These are phyloP conservation scores for Wallacemonas collosoma DNA, from an alignment of 208 protist species.

Conservation along the genomic window DNA sequence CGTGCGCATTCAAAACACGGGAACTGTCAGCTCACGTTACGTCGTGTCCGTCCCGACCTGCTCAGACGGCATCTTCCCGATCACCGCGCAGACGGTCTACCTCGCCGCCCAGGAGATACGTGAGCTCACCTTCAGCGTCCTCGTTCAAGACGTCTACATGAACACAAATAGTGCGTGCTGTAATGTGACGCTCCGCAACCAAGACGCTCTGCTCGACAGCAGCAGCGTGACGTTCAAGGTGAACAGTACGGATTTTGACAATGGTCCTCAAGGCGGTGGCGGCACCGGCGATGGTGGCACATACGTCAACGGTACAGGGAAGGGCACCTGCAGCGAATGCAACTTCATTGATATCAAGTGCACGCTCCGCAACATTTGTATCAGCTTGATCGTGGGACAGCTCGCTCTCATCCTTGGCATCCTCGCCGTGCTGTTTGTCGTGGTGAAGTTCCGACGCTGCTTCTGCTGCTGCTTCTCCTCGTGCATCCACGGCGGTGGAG, in stretches of 20 bases:
- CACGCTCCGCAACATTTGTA: background rate
- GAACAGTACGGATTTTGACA: conserved; percentile 5
- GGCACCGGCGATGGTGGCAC: background rate
- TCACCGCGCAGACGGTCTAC: conserved; percentile 6
- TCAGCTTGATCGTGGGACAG: conserved; percentile 7
- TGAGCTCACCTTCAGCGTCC: conserved; percentile 19
- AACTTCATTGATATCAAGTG: conserved; percentile 10
- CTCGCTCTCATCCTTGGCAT: conserved; percentile 8
- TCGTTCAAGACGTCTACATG: conserved; percentile 12
- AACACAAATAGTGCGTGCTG: background rate
- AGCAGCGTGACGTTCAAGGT: background rate
- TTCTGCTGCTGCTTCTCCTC: conserved; percentile 5
- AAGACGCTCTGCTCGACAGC: background rate
- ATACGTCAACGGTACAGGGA: background rate
- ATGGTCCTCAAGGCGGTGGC: conserved; percentile 6
- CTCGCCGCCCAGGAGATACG: conserved; percentile 21
- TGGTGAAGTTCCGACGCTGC: conserved; percentile 14
- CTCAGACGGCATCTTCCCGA: conserved; percentile 3
- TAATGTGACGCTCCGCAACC: conserved; percentile 11
- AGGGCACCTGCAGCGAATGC: background rate
- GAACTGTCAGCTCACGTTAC: conserved; percentile 54
- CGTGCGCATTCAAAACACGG: conserved; percentile 68
- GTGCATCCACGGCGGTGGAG: no score
- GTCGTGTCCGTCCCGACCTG: conserved; percentile 18
- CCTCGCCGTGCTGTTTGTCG: background rate